Evolutionary conservation across 2,329 filamentous ascomycete species (phyloP).

Genomic region (Cryphonectria carpinicola): DNA sequence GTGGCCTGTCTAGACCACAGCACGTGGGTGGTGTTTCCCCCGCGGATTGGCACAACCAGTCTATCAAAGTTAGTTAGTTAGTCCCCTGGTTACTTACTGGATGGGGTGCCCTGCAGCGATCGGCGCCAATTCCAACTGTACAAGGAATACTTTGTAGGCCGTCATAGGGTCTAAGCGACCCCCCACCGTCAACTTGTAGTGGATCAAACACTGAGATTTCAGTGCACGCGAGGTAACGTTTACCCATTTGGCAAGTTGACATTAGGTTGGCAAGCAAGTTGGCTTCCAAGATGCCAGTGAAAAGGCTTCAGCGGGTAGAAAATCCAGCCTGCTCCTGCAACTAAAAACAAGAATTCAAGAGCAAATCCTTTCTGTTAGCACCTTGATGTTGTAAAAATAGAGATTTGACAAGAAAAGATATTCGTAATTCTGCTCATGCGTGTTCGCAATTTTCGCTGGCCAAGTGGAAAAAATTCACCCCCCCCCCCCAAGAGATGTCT

Average conservation of each 20-base stretch:
- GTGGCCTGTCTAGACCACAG: background rate
- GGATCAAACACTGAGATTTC: background rate
- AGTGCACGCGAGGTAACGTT: background rate
- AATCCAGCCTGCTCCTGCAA: too few relatives aligned
- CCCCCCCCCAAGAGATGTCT: too few relatives aligned
- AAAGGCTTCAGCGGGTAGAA: background rate
- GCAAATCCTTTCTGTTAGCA: background rate
- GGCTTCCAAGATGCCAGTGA: background rate
- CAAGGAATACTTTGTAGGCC: background rate
- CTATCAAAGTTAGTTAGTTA: too few relatives aligned
- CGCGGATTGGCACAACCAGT: constrained; percentile 17
- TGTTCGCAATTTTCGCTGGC: background rate
- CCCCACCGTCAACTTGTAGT: background rate
- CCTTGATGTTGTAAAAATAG: background rate
- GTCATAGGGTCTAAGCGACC: background rate
- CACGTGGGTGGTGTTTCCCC: constrained; percentile 21
- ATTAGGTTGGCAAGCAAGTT: background rate
- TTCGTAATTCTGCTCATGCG: background rate
- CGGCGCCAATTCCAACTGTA: too few relatives aligned
- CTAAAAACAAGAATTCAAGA: too few relatives aligned
- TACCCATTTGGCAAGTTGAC: constrained; percentile 3
- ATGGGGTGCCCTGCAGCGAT: constrained; percentile 1
- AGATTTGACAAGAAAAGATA: background rate
- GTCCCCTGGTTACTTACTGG: background rate
- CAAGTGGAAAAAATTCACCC: background rate